A percentile compares a stretch with the other conserved stretches of the same genome.
Evolutionary conservation across 2,329 filamentous ascomycete genomes (phyloP).

Genomic region (Colletotrichum musicola): DNA sequence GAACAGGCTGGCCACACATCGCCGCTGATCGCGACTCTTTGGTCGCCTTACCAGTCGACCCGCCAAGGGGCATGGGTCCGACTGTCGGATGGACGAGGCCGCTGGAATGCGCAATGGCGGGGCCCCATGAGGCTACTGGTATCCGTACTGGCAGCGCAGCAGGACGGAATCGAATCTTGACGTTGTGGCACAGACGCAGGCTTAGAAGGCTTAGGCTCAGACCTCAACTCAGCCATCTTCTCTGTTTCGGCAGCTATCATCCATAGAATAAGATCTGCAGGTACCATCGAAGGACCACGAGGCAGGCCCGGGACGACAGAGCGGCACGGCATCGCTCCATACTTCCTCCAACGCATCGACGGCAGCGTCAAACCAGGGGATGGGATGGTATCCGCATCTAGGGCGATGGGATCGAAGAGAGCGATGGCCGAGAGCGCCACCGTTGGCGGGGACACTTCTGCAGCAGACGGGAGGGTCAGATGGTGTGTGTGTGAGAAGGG

Average conservation of each 20-base stretch:
- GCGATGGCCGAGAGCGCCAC: slow-evolving; percentile 21
- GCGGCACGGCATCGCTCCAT: slow-evolving; percentile 6
- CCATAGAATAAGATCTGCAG: slow-evolving; percentile 34
- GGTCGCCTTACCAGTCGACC: slow-evolving; percentile 8
- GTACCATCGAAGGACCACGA: slow-evolving; percentile 29
- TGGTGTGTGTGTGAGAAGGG: slow-evolving; percentile 21
- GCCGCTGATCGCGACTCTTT: not conserved
- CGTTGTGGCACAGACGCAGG: slow-evolving; percentile 27
- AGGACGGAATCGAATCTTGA: not conserved
- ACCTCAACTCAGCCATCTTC: slow-evolving; percentile 18
- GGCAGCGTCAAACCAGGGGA: slow-evolving; percentile 6
- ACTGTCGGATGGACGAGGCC: not conserved
- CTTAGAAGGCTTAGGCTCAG: slow-evolving; percentile 16
- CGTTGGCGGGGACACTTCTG: slow-evolving; percentile 25
- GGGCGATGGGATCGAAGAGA: slow-evolving; percentile 21
- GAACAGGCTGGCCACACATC: not conserved
- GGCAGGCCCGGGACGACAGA: slow-evolving; percentile 26
- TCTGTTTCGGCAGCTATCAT: slow-evolving; percentile 26
- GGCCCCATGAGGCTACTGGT: slow-evolving; percentile 10
- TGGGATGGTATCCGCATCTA: slow-evolving; percentile 11
- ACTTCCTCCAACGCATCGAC: slow-evolving; percentile 1
- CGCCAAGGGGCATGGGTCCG: slow-evolving; percentile 5
- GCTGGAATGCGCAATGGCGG: not conserved
- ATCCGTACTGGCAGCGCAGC: slow-evolving; percentile 7
- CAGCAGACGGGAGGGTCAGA: slow-evolving; percentile 10